Conservation (phyloP, 208 protist genomes). For the Polymyxa betae region DNA sequence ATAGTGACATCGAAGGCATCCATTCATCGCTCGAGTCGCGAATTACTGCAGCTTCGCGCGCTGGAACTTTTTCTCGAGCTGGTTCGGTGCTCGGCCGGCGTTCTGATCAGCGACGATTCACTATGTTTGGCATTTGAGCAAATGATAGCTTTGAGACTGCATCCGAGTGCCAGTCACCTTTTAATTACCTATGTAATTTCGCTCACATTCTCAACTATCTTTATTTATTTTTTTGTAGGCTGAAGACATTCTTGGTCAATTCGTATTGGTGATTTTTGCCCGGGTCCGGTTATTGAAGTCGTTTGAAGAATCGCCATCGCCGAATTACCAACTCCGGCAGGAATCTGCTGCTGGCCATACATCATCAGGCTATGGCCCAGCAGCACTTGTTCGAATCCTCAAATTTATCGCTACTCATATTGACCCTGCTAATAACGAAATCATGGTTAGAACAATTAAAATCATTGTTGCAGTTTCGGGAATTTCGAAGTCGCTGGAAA, state of each 20-base stretch:
- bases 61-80: conserved; percentile 44
- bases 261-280: not conserved
- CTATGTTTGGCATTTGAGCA: not conserved
- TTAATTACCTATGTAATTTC: not conserved
- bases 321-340: no score
- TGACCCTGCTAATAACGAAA: not conserved
- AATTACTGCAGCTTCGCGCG: conserved; percentile 6
- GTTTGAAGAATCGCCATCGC: not conserved
- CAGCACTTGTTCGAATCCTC: not conserved
- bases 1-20: not conserved
- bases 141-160: not conserved
- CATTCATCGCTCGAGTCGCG: not conserved
- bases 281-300: not conserved
- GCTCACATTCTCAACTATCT: no score
- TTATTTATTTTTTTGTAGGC: no score
- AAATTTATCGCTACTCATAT: not conserved
- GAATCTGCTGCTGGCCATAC: not conserved
- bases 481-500: no score
- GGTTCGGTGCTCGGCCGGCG: conserved; percentile 1
- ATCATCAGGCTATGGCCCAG: not conserved
- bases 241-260: not conserved
- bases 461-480: no score
- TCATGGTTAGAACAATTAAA: no score
- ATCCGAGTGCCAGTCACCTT: not conserved
- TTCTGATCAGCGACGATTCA: conserved; percentile 4